Conservation (phyloP, 208 protist species). For the Trypanosoma mega region DNA sequence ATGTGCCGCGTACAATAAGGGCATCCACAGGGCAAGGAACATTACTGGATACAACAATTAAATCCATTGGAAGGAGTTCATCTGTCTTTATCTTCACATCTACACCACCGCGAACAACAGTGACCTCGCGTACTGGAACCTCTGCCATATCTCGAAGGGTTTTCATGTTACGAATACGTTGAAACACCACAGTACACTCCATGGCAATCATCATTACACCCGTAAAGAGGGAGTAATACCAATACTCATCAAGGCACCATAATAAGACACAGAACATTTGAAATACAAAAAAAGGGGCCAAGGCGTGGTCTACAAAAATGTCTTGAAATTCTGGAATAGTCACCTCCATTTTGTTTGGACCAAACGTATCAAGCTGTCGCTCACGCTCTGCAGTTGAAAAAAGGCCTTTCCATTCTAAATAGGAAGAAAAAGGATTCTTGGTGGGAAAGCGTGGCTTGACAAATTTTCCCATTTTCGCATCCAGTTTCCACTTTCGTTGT, state of each 20-base stretch:
- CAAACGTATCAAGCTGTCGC: conserved; percentile 71
- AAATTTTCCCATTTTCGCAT: conserved; percentile 54
- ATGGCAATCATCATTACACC: conserved; percentile 97
- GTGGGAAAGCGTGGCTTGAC: conserved; percentile 86
- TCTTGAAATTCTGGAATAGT: conserved; percentile 94
- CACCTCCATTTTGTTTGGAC: conserved; percentile 92
- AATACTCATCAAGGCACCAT: conserved; percentile 97
- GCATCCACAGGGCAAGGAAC: conserved; percentile 93
- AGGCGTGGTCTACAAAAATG: conserved; percentile 95
- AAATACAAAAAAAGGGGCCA: conserved; percentile 99
- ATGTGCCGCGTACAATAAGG: conserved; percentile 93
- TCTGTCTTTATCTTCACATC: conserved; percentile 61
- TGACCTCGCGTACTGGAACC: conserved; percentile 79
- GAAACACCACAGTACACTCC: conserved; percentile 95
- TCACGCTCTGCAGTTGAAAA: conserved; percentile 40
- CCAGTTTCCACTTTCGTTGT: conserved; percentile 90
- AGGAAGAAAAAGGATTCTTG: conserved; percentile 73
- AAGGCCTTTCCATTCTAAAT: conserved; percentile 72
- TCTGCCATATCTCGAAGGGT: conserved; percentile 92
- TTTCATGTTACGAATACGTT: conserved; percentile 92
- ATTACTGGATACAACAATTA: conserved; percentile 89
- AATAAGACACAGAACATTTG: conserved; percentile 97
- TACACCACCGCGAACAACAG: conserved; percentile 65
- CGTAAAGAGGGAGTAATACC: conserved; percentile 98
- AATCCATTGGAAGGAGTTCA: conserved; percentile 94